Conservation (phyloP, 345 rosid genomes). For the Cardiospermum halicacabum region DNA sequence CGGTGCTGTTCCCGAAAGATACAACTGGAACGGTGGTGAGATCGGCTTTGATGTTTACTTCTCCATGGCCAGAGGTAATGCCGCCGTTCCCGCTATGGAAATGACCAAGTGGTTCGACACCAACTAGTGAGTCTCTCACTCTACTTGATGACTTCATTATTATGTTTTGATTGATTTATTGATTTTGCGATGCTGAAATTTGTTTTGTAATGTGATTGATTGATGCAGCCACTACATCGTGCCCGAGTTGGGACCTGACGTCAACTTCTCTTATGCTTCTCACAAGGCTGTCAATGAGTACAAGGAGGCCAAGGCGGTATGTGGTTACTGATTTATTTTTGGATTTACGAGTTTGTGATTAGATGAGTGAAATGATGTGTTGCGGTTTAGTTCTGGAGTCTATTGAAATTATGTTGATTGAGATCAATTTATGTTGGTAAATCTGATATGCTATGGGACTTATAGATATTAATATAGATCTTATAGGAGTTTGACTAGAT, state of each 20-base stretch:
- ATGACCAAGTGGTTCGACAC: constrained; percentile 99
- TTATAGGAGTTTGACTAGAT: background rate
- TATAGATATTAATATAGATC: background rate
- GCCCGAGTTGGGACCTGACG: constrained; percentile 94
- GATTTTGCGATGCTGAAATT: constrained; percentile 1
- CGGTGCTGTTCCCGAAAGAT: constrained; percentile 91
- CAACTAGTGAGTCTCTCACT: constrained; percentile 80
- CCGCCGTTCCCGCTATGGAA: constrained; percentile 96
- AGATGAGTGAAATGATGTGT: background rate
- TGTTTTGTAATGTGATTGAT: constrained; percentile 6
- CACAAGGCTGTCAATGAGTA: constrained; percentile 94
- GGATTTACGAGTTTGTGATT: background rate
- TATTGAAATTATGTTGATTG: background rate
- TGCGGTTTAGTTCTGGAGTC: background rate
- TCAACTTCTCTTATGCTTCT: constrained; percentile 82
- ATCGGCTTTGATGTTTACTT: constrained; percentile 77
- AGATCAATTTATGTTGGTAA: too few relatives aligned
- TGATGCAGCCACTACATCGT: constrained; percentile 84
- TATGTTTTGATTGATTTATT: background rate
- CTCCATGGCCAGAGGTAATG: constrained; percentile 99
- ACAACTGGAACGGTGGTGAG: constrained; percentile 81
- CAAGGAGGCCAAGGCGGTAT: constrained; percentile 94
- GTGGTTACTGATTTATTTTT: constrained; percentile 15
- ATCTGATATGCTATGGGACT: background rate
- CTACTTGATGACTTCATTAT: background rate